A percentile compares a stretch with the other conserved stretches of the same genome.
phyloP scores from a whole-genome alignment of 2,329 filamentous ascomycete genomes.

The Clonostachys chloroleuca region DNA sequence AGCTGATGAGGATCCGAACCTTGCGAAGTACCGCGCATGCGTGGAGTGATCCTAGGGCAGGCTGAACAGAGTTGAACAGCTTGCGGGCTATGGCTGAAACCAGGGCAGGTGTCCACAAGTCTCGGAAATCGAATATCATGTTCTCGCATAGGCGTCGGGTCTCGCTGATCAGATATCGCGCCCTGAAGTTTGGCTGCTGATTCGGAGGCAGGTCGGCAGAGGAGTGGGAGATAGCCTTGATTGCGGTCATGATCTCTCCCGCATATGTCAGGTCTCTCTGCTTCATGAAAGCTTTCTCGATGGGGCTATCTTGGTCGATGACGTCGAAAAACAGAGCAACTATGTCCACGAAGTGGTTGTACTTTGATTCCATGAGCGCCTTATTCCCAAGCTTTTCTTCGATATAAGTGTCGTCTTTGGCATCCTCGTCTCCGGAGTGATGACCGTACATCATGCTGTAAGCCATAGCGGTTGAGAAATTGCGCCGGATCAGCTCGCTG shows the following conservation, averaged over 20 bases:
- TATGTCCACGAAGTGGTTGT: conserved; percentile 70
- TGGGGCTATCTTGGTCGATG: conserved; percentile 71
- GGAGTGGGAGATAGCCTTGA: conserved; percentile 66
- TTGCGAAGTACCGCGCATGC: conserved; percentile 84
- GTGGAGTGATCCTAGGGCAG: conserved; percentile 80
- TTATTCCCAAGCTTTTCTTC: conserved; percentile 66
- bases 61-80: conserved; percentile 76
- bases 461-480: conserved; percentile 75
- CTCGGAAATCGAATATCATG: conserved; percentile 57
- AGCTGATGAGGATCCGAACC: conserved; percentile 72
- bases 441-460: conserved; percentile 70
- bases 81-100: conserved; percentile 71
- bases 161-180: conserved; percentile 70
- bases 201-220: conserved; percentile 62
- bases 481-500: conserved; percentile 54
- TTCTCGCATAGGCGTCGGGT: conserved; percentile 74
- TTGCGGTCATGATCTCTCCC: conserved; percentile 60
- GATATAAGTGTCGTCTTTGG: conserved; percentile 61
- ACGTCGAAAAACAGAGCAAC: conserved; percentile 71
- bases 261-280: conserved; percentile 56
- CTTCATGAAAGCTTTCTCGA: conserved; percentile 64
- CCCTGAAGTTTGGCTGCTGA: conserved; percentile 83
- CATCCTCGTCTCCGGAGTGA: conserved; percentile 18
- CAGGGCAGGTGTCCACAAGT: conserved; percentile 73
- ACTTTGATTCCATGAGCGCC: conserved; percentile 57